These are phyloP conservation scores for Leccinum incarnatum DNA, from an alignment of 768 basidiomycete species.

Conservation along the genomic window DNA sequence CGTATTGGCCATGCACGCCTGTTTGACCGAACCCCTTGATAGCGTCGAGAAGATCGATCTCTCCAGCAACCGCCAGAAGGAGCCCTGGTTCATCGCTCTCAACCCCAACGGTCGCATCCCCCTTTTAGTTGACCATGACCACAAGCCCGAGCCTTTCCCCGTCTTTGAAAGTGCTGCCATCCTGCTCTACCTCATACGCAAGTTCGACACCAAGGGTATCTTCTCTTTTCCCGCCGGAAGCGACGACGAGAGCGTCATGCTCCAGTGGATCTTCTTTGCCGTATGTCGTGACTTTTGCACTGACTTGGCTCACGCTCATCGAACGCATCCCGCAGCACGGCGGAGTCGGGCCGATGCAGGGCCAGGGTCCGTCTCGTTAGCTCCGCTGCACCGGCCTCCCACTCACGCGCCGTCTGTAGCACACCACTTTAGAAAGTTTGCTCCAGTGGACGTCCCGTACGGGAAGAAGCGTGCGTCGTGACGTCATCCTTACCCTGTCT, in stretches of 20 bases:
- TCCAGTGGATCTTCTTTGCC: constrained; percentile 88
- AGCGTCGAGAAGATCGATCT: constrained; percentile 58
- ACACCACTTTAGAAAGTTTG: constrained; percentile 65
- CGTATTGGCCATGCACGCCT: neutral
- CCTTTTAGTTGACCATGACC: constrained; percentile 56
- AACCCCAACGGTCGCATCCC: constrained; percentile 79
- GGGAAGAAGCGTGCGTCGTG: constrained; percentile 54
- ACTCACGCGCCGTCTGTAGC: constrained; percentile 35
- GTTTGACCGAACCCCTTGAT: constrained; percentile 1
- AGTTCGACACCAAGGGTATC: constrained; percentile 74
- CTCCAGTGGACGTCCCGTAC: constrained; percentile 67
- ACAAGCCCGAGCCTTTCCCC: constrained; percentile 49
- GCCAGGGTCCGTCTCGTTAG: constrained; percentile 42
- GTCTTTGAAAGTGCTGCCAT: constrained; percentile 84
- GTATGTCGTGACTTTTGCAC: constrained; percentile 34
- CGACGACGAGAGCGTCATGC: constrained; percentile 63
- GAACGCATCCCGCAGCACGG: constrained; percentile 51
- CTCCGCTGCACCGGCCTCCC: constrained; percentile 4
- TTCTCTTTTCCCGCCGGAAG: constrained; percentile 63
- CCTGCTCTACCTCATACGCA: constrained; percentile 75
- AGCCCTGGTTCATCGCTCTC: constrained; percentile 72
- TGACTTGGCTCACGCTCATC: neutral
- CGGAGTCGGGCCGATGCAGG: constrained; percentile 87
- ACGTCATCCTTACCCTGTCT: neutral
- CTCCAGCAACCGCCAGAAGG: constrained; percentile 70